Conservation (phyloP, 176 grass and related monocot species). For the Rhynchospora breviuscula region DNA sequence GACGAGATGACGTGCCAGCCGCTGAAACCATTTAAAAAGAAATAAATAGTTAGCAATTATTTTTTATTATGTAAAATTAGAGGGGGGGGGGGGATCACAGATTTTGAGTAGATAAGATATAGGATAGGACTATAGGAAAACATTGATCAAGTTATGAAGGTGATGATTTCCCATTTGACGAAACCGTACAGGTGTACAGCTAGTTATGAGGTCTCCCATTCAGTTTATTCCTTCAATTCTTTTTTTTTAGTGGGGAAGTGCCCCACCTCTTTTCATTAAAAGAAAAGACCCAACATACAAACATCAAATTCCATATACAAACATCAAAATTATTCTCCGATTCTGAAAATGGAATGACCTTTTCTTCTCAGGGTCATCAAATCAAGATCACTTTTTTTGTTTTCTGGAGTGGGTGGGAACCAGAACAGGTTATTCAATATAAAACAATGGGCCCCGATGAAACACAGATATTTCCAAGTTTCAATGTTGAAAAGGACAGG, state of each 20-base stretch:
- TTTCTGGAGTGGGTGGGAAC: background rate
- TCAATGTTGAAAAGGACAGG: background rate
- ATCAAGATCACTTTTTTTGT: too few relatives aligned
- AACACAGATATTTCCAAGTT: background rate
- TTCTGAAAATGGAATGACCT: too few relatives aligned
- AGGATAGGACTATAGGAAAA: background rate
- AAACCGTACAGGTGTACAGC: background rate
- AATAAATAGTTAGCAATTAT: constrained; percentile 4
- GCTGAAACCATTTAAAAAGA: constrained; percentile 56
- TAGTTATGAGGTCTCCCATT: background rate
- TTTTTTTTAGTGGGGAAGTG: too few relatives aligned
- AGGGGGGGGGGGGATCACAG: background rate
- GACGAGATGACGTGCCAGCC: constrained; percentile 72
- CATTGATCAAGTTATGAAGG: background rate
- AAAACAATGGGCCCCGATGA: background rate
- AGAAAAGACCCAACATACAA: too few relatives aligned
- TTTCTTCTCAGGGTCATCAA: too few relatives aligned
- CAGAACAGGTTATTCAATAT: background rate
- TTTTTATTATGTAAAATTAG: too few relatives aligned
- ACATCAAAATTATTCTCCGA: too few relatives aligned
- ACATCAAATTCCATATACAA: too few relatives aligned
- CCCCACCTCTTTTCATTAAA: too few relatives aligned
- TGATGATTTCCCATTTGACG: background rate
- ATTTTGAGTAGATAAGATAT: background rate
- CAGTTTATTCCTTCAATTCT: too few relatives aligned